Percentiles rank a stretch among this genome's conserved stretches.
phyloP scores from a whole-genome alignment of 2,329 filamentous ascomycete species.

The Penicillium sp. region DNA sequence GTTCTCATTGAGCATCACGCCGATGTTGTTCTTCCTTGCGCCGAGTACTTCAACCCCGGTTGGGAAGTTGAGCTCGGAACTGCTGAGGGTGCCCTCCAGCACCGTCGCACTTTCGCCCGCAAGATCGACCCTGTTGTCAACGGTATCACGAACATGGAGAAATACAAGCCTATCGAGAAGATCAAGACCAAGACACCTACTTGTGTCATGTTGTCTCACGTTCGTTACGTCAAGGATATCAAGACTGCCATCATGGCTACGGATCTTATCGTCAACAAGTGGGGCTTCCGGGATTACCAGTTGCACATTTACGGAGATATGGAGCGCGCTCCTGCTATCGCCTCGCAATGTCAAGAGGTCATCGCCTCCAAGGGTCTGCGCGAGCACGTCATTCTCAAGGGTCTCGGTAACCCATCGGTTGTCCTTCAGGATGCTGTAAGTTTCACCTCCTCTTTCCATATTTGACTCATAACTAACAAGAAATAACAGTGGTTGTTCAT shows the following conservation, averaged over 20 bases:
- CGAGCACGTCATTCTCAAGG: slow-evolving; percentile 3
- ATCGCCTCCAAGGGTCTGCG: slow-evolving; percentile 4
- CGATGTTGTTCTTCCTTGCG: slow-evolving; percentile 1
- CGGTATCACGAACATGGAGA: slow-evolving; percentile 5
- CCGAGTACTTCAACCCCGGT: slow-evolving; percentile 3
- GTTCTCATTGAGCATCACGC: slow-evolving; percentile 3
- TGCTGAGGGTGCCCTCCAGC: slow-evolving; percentile 3
- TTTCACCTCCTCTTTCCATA: not conserved
- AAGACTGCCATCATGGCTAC: slow-evolving; percentile 5
- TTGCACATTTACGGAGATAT: slow-evolving; percentile 5
- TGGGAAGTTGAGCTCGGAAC: slow-evolving; percentile 3
- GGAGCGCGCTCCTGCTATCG: slow-evolving; percentile 2
- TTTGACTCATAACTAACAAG: not conserved
- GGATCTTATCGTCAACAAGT: slow-evolving; percentile 4
- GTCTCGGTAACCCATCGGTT: slow-evolving; percentile 4
- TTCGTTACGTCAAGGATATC: slow-evolving; percentile 5
- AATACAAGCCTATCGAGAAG: slow-evolving; percentile 5
- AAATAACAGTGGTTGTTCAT: not conserved
- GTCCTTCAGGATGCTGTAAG: slow-evolving; percentile 4
- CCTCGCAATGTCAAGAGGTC: slow-evolving; percentile 2
- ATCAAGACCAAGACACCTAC: slow-evolving; percentile 4
- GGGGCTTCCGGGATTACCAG: not conserved
- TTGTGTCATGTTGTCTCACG: slow-evolving; percentile 5
- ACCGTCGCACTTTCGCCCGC: slow-evolving; percentile 5
- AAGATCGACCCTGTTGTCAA: slow-evolving; percentile 5